A percentile compares a stretch with the other conserved stretches of the same genome.
phyloP scores from a whole-genome alignment of 2,329 filamentous ascomycete species.

The Botrytis hyacinthi region DNA sequence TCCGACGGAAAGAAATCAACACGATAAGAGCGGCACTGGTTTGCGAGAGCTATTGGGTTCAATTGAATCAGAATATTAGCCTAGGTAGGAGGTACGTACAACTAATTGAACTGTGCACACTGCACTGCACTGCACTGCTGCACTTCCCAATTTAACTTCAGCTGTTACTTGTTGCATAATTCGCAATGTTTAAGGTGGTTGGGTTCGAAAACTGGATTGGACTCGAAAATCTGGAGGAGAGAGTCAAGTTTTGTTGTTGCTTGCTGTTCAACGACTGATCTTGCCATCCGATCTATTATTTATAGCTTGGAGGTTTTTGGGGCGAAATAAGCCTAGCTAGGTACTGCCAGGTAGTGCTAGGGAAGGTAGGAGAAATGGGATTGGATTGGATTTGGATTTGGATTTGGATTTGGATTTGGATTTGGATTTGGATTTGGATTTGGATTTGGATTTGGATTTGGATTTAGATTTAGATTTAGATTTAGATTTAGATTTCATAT shows the following conservation, averaged over 20 bases:
- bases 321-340: neutral
- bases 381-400: neutral
- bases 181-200: neutral
- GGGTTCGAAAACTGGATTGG: neutral
- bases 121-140: neutral
- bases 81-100: neutral
- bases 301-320: neutral
- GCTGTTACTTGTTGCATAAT: neutral
- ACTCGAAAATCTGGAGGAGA: neutral
- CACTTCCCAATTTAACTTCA: neutral
- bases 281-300: neutral
- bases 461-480: neutral
- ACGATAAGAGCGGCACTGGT: neutral
- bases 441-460: neutral
- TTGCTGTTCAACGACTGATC: neutral
- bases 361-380: neutral
- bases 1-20: neutral
- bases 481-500: neutral
- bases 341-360: neutral
- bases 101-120: conserved; percentile 3
- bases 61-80: conserved; percentile 3
- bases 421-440: neutral
- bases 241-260: neutral
- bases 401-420: neutral
- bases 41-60: neutral